Evolutionary conservation across 192 early-diverging fungal species (phyloP).

Genomic region (Dispira simplex): DNA sequence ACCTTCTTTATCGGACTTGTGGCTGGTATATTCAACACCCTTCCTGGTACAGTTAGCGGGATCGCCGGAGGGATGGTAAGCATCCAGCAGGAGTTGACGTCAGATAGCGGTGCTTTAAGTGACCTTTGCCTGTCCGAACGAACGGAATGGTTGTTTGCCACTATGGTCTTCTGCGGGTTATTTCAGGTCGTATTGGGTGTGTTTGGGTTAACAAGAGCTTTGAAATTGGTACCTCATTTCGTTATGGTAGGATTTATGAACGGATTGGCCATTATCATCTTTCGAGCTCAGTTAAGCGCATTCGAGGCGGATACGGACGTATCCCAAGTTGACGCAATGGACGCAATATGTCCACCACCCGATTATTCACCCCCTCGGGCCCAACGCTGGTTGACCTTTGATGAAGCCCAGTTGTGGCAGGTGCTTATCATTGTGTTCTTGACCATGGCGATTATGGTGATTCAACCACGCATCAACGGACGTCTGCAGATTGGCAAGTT

Average conservation of each 20-base stretch:
- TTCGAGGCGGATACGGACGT: neutral
- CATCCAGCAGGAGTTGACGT: neutral
- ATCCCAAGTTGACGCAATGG: neutral
- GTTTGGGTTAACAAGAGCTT: neutral
- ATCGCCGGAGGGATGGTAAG: neutral
- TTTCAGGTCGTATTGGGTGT: neutral
- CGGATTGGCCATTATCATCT: neutral
- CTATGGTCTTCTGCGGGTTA: neutral
- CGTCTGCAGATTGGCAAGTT: neutral
- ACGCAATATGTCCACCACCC: neutral
- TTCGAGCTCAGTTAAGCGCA: neutral
- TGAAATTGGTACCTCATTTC: neutral
- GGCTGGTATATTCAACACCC: neutral
- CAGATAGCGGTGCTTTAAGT: neutral
- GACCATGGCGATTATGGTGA: neutral
- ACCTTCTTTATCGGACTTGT: neutral
- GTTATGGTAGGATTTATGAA: conserved; percentile 1
- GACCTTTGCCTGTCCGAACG: neutral
- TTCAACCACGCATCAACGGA: neutral
- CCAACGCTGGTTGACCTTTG: neutral
- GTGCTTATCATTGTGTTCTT: neutral
- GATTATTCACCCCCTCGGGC: neutral
- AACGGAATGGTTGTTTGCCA: neutral
- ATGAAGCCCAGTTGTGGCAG: neutral
- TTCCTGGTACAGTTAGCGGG: neutral